Base-by-base conservation (phyloP, 1,139 yeast species). In the Blastobotrys malaysiensis region DNA sequence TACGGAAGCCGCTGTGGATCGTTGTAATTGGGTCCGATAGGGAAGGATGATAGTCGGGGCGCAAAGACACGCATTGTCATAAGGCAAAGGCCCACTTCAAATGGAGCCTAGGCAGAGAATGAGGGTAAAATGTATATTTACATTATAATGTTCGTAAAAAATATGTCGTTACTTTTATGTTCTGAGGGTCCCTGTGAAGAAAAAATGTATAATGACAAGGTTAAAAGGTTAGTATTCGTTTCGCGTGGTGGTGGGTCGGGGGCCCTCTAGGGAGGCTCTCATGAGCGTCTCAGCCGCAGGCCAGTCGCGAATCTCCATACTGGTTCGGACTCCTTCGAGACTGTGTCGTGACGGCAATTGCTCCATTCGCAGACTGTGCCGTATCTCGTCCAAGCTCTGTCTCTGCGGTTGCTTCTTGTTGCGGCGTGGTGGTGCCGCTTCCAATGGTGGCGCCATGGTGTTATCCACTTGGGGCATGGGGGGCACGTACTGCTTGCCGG, bases 271-370 rank as follows among this genome's bases (percentile, higher is more conserved):
- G 49, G 62, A 55, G 64, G 60, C 62, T 22, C 59, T 53, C 63
- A 63, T 61, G 48, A 65, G 52, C 19, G 63, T 63, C 43, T 64
- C 66, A 4, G 69, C 69, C 1, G 68, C 64, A 7, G 68, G 65
- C 24, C 65, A 48, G 45, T 65, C 69, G 11, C 56, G 53, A 9
- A 64, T 45, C 24, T 65, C 69, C 63, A 63, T 60, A n/a, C 65
- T 61, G n/a, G 65, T 59, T 24, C 69, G 58, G 16, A 65, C 57
- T 18, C 58, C 59, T 9, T 65, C 69, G 46, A 62, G 46, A 1
- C 65, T 61, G 46, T 59, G 55, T 5, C 67, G 57, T 1, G 65
- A 65, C 19, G 61, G 59, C 5, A 55, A 55, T 53, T 65, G 68
- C 50, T 65, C 68, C 62, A 62, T 63, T n/a, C 67, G 57, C 46